Evolutionary conservation across 805 yeast genomes (phyloP).

Genomic region (Yueomyces sinensis): DNA sequence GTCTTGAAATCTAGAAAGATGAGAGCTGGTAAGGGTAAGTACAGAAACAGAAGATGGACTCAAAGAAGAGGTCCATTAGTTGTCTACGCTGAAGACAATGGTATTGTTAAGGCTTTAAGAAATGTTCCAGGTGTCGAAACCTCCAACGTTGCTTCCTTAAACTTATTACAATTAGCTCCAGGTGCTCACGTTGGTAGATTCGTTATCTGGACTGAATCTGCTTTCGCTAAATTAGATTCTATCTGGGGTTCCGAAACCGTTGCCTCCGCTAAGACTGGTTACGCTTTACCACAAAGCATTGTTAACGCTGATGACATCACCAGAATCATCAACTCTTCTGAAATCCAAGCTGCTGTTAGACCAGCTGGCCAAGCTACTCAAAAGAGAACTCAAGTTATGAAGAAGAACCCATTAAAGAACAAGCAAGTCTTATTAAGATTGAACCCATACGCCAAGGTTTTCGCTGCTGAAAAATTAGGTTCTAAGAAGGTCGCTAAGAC

Average conservation of each 20-base stretch:
- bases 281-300: conserved; percentile 89
- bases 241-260: conserved; percentile 92
- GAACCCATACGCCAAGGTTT: conserved; percentile 99
- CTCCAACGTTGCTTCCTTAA: conserved; percentile 79
- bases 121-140: conserved; percentile 99
- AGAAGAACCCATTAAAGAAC: conserved; percentile 99
- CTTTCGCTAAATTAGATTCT: conserved; percentile 91
- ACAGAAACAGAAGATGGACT: conserved; percentile 98
- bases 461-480: conserved; percentile 82
- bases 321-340: conserved; percentile 97
- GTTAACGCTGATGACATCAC: conserved; percentile 91
- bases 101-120: conserved; percentile 97
- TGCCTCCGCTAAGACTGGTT: conserved; percentile 74
- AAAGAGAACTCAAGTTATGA: conserved; percentile 89
- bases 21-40: conserved; percentile 99
- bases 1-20: conserved; percentile 96
- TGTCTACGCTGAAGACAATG: conserved; percentile 96
- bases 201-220: conserved; percentile 98
- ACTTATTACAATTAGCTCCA: conserved; percentile 97
- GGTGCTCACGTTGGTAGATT: conserved; percentile 99
- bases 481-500: conserved; percentile 60
- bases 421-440: conserved; percentile 94
- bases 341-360: conserved; percentile 94
- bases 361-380: conserved; percentile 90
- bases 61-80: conserved; percentile 99